phyloP scores from a whole-genome alignment of 2,329 filamentous ascomycete genomes.

The Fusarium cyanostomum region DNA sequence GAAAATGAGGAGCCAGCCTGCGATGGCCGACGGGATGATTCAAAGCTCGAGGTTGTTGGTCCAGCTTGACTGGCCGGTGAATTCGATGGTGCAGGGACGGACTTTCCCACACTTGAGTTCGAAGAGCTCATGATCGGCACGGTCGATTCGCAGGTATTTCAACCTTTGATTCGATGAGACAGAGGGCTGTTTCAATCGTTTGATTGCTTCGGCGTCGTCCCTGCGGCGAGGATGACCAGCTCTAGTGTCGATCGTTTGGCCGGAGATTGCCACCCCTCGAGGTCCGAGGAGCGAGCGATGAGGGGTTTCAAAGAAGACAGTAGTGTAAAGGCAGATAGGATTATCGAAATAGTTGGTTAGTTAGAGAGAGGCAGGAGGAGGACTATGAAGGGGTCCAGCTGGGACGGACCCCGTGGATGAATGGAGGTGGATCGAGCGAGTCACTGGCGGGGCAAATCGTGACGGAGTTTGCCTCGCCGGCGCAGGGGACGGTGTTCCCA shows the following conservation, averaged over 20 bases:
- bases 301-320: not conserved
- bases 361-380: slow-evolving; percentile 20
- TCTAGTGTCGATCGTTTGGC: slow-evolving; percentile 2
- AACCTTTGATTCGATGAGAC: slow-evolving; percentile 5
- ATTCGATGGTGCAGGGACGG: slow-evolving; percentile 57
- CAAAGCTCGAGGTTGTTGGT: slow-evolving; percentile 58
- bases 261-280: not conserved
- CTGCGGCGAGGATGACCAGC: slow-evolving; percentile 10
- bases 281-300: not conserved
- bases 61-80: slow-evolving; percentile 53
- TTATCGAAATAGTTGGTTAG: slow-evolving; percentile 9
- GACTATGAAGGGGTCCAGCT: slow-evolving; percentile 46
- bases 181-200: slow-evolving; percentile 17
- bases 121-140: slow-evolving; percentile 48
- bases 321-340: slow-evolving; percentile 9
- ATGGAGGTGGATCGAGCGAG: slow-evolving; percentile 46
- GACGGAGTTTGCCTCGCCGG: slow-evolving; percentile 39
- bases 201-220: slow-evolving; percentile 4
- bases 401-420: slow-evolving; percentile 49
- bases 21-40: slow-evolving; percentile 59
- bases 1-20: slow-evolving; percentile 47
- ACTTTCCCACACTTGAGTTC: slow-evolving; percentile 57
- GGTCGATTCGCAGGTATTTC: not conserved
- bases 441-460: slow-evolving; percentile 52
- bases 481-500: slow-evolving; percentile 28